Conservation (phyloP, 345 rosid genomes). For the Aquilaria yunnanensis region DNA sequence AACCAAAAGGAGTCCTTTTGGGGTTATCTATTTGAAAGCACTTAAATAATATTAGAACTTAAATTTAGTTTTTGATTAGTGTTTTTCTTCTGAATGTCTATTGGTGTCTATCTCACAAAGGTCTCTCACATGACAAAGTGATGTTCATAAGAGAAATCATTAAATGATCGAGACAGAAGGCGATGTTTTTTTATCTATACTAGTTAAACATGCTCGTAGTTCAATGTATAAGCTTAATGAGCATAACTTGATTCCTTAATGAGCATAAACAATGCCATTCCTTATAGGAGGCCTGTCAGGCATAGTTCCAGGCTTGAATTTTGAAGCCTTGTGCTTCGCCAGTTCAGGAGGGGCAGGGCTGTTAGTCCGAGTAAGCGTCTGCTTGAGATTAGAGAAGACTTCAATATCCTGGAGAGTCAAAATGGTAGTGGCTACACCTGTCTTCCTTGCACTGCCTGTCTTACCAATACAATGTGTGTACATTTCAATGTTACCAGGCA, state of each 20-base stretch:
- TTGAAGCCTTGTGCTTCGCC: constrained; percentile 92
- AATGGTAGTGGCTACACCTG: constrained; percentile 89
- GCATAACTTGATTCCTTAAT: constrained; percentile 25
- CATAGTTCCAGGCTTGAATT: constrained; percentile 84
- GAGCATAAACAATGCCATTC: constrained; percentile 79
- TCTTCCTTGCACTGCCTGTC: constrained; percentile 96
- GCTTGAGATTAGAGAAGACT: constrained; percentile 93
- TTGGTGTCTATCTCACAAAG: no score
- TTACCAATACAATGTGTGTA: constrained; percentile 95
- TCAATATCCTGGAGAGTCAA: constrained; percentile 72
- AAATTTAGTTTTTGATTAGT: no score
- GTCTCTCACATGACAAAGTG: no score
- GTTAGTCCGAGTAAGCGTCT: constrained; percentile 93
- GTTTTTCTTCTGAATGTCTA: no score
- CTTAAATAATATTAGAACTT: no score
- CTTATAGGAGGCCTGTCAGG: constrained; percentile 93
- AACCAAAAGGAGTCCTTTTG: no score
- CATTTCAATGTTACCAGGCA: constrained; percentile 84
- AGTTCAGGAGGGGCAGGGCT: constrained; percentile 87
- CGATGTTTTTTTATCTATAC: no score
- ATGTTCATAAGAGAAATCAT: no score
- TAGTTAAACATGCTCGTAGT: no score
- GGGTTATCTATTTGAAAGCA: no score
- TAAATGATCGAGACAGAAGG: no score
- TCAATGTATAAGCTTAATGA: no score